Base-by-base conservation (phyloP, 192 early-diverging fungal species). In the Phycomyces nitens region DNA sequence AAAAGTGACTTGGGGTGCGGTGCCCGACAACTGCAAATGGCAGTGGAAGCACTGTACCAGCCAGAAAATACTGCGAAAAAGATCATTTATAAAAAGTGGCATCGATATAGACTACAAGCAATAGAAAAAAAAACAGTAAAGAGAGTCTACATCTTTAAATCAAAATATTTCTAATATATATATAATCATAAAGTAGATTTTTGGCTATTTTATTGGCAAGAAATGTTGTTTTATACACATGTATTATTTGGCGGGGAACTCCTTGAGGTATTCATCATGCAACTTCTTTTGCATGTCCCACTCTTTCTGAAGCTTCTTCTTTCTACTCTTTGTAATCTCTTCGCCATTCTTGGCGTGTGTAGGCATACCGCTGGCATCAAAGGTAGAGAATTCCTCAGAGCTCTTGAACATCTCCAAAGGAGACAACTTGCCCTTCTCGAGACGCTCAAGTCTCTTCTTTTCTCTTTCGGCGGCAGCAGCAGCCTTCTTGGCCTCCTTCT, bases 301-400 rank as follows among this genome's bases (percentile, higher is more conserved):
- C 72, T 92, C 88, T 82, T 97, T 96, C 56, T 86, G 73, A 49
- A 96, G 76, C 77, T 94, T 94, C 84, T 97, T 97, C 52, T 81
- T 65, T 66, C 87, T 82, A 70, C 77, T 87, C 76, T 94, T 97
- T 60, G 93, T 66, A 23, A 99, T 72, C 60, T 92, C 90, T 56
- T 88, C 84, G 22, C 95, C 97, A 2, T 88, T 84, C 43, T 74
- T 80, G 64, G 94, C 91, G 50, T 89, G 87, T 43, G 90, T 90
- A 5, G 97, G 97, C 22, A 99, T 72, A 16, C 97, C 97, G 56
- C 79, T 71, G 10, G 91, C 89, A 66, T 94, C 93, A 85, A 88
- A 94, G 49, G 76, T 78, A 7, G 85, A 83, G 78, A 85, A 96
- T 52, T 77, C 73, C 55, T 75, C 77, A 42, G 82, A 83, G 10